phyloP scores from a whole-genome alignment of 768 basidiomycete species.

The Serendipita vermifera region DNA sequence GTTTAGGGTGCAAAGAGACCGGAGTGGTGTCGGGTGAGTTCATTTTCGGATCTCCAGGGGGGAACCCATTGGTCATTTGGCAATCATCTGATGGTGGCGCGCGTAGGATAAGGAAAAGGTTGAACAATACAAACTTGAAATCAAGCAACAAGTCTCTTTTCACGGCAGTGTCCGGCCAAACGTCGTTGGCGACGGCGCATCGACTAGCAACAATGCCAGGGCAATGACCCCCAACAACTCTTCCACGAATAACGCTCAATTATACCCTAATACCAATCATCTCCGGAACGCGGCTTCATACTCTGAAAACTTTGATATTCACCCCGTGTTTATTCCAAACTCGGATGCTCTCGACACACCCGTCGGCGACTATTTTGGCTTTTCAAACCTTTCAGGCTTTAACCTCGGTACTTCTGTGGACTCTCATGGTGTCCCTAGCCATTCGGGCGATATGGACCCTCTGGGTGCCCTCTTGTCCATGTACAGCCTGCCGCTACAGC shows the following conservation, averaged over 20 bases:
- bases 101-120: constrained; percentile 68
- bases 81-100: no score
- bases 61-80: no score
- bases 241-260: not conserved
- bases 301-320: not conserved
- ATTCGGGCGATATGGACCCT: no score
- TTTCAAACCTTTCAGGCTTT: no score
- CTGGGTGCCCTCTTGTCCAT: no score
- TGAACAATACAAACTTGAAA: constrained; percentile 69
- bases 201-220: constrained; percentile 19
- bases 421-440: no score
- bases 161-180: not conserved
- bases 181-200: not conserved
- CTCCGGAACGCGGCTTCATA: constrained; percentile 45
- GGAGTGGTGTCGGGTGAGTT: constrained; percentile 9
- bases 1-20: not conserved
- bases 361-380: not conserved
- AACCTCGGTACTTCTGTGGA: no score
- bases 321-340: not conserved
- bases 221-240: not conserved
- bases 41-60: constrained; percentile 8
- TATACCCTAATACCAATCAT: not conserved
- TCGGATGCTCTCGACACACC: not conserved
- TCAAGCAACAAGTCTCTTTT: constrained; percentile 56
- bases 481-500: no score